phyloP scores from a whole-genome alignment of 116 monocot genomes.

The Dioscorea cayenensis region DNA sequence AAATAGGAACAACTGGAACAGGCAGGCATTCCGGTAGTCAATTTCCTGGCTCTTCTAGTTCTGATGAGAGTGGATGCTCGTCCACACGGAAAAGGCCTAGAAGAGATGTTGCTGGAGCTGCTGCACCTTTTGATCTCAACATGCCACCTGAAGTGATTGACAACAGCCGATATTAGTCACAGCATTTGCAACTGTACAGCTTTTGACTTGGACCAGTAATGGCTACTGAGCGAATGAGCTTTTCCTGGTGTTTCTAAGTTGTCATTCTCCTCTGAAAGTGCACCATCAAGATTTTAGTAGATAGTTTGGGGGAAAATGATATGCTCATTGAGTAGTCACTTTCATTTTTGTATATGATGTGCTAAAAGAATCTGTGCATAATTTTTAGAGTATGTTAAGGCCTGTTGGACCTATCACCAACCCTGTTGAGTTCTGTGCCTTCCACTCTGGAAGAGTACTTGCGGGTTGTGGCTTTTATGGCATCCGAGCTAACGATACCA shows the following conservation, averaged over 20 bases:
- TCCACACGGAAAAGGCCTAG: slow-evolving; percentile 30
- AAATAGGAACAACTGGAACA: slow-evolving; percentile 9
- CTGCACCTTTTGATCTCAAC: slow-evolving; percentile 54
- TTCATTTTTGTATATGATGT: background rate
- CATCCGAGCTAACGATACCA: background rate
- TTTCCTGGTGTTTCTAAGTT: background rate
- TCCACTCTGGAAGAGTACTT: background rate
- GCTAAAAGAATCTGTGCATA: background rate
- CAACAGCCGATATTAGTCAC: slow-evolving; percentile 14
- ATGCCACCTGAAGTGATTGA: slow-evolving; percentile 51
- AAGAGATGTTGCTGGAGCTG: slow-evolving; percentile 25
- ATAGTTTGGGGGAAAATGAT: background rate
- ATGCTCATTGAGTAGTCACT: background rate
- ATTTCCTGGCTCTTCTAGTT: slow-evolving; percentile 28
- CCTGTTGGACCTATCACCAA: too few species aligned
- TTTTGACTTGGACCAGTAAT: slow-evolving; percentile 15
- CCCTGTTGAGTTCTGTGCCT: too few species aligned
- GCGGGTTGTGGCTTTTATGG: background rate
- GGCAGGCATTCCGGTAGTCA: slow-evolving; percentile 8
- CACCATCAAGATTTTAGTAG: background rate
- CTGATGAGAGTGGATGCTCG: slow-evolving; percentile 25
- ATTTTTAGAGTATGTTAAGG: too few species aligned
- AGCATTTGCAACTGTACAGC: slow-evolving; percentile 41
- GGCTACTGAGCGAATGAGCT: background rate
- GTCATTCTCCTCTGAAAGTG: background rate